Evolutionary conservation across 805 yeast species (phyloP), one percentile per base, ranked within the genome.

Genomic region (Candida germanica): DNA sequence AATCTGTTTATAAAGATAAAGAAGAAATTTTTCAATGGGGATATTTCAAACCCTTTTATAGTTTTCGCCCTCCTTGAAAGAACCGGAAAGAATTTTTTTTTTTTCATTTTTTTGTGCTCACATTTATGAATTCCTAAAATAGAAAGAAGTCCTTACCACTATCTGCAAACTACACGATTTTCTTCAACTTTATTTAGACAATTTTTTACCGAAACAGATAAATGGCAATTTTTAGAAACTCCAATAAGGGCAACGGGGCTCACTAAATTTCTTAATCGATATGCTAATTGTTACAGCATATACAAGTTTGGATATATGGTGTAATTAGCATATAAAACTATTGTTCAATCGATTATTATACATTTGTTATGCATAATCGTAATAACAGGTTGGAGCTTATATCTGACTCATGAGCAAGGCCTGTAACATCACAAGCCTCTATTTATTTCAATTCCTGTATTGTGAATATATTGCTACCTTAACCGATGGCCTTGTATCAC

Each of bases 1-100:
- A 19, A 16, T 31, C 7, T 20, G 9, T 20, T 34, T 29, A 29
- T 16, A 25, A 25, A 22, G 33, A 32, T n/a, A 31, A 36, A 19
- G 25, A 32, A 28, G 21, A 27, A 29, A 31, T 30, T 26, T n/a
- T n/a, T 13, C 9, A 24, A 11, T 13, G 8, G 7, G 40, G n/a
- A 18, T 9, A n/a, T 26, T 32, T 28, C 36, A 20, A 23, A 26
- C 25, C 33, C 40, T 29, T 36, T 37, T 37, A 37, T 37, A 37
- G 30, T 37, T 37, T 37, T 37, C 19, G 12, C 19, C 10, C 23
- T 20, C 23, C 23, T 10, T 20, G 23, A 7, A 7, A 10, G 23
- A 20, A 20, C 23, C 21, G n/a, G 24, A 14, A 7, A 18, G 17
- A 19, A 27, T 21, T 14, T 27, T 27, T 16, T 12, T 19, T 18